Percentiles rank a stretch among this genome's conserved stretches.
Evolutionary conservation across 2,329 filamentous ascomycete species (phyloP).

Genomic region (Paracorniculantispora psalliotae): DNA sequence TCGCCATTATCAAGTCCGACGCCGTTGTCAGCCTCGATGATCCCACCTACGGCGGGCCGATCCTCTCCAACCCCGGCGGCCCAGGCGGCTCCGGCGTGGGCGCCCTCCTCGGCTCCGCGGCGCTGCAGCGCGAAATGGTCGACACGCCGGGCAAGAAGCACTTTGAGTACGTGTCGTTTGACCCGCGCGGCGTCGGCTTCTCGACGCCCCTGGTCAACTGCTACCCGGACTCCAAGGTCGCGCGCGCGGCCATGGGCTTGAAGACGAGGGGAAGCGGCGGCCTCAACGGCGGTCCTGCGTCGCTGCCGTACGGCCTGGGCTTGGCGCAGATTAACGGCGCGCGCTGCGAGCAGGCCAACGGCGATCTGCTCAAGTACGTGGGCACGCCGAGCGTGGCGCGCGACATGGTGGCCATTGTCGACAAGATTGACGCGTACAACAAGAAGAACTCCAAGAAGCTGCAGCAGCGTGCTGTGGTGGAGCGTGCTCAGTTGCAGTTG

Average conservation of each 20-base stretch:
- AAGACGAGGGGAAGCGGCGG: constrained; percentile 28
- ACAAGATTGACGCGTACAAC: constrained; percentile 33
- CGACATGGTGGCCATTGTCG: constrained; percentile 42
- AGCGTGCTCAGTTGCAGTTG: constrained; percentile 16
- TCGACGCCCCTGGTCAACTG: constrained; percentile 36
- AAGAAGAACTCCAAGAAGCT: constrained; percentile 10
- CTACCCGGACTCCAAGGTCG: constrained; percentile 27
- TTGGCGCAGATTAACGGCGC: constrained; percentile 23
- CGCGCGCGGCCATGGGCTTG: constrained; percentile 25
- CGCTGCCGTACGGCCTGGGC: constrained; percentile 25
- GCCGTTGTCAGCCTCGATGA: constrained; percentile 34
- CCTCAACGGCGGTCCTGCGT: constrained; percentile 16
- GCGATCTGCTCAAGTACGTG: constrained; percentile 29
- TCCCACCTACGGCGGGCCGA: constrained; percentile 35
- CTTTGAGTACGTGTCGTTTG: constrained; percentile 40
- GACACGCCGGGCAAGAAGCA: constrained; percentile 27
- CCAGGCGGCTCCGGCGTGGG: constrained; percentile 37
- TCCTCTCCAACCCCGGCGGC: constrained; percentile 42
- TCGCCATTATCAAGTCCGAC: constrained; percentile 38
- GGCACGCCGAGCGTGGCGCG: constrained; percentile 35
- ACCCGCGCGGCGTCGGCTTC: constrained; percentile 37
- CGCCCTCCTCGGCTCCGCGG: constrained; percentile 23
- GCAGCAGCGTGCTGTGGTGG: background rate
- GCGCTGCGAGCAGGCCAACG: constrained; percentile 25
- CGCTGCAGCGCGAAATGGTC: constrained; percentile 23